Conservation (phyloP, 768 basidiomycete species). For the Auricularia sp. region DNA sequence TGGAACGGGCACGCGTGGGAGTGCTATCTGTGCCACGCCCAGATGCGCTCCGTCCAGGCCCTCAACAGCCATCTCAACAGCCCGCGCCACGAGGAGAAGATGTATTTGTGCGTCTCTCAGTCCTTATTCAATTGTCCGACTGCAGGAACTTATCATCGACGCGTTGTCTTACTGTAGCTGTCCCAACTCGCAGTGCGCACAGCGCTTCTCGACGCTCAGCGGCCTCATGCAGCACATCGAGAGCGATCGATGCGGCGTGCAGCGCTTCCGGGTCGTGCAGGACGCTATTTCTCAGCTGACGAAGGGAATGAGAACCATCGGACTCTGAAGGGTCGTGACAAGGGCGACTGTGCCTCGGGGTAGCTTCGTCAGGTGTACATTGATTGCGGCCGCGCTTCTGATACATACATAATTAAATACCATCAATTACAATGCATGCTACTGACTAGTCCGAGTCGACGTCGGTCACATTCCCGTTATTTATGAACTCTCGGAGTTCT, state of each 20-base stretch:
- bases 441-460: too few relatives aligned
- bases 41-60: constrained; percentile 29
- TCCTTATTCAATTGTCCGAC: not conserved
- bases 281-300: constrained; percentile 28
- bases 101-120: constrained; percentile 24
- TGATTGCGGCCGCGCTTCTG: too few relatives aligned
- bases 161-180: constrained; percentile 24
- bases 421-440: too few relatives aligned
- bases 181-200: constrained; percentile 33
- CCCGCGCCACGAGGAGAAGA: constrained; percentile 43
- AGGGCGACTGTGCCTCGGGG: too few relatives aligned
- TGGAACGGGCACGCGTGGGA: constrained; percentile 43
- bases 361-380: too few relatives aligned
- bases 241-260: constrained; percentile 48
- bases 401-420: too few relatives aligned
- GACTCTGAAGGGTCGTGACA: too few relatives aligned
- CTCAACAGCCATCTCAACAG: constrained; percentile 60
- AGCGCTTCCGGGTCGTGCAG: constrained; percentile 35
- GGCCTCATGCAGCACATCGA: constrained; percentile 57
- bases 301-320: not conserved
- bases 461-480: too few relatives aligned
- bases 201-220: constrained; percentile 42
- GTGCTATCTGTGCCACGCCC: constrained; percentile 51
- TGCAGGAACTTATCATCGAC: not conserved
- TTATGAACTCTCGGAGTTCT: too few relatives aligned